Evolutionary conservation across 345 rosid species (phyloP).

Genomic region (Syzygium grande): DNA sequence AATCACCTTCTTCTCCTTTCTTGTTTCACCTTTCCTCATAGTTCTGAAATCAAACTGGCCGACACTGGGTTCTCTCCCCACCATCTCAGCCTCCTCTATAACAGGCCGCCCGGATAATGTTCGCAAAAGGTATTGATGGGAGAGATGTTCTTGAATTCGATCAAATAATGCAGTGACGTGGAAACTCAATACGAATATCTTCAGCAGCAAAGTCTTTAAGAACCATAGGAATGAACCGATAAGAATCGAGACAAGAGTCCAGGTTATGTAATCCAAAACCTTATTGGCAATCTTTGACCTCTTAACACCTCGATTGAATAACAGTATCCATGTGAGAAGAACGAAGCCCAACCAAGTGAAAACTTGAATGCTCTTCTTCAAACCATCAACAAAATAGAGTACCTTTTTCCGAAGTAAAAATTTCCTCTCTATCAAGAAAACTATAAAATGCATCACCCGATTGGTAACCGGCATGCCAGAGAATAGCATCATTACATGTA

Average conservation of each 20-base stretch:
- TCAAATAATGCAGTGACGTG: constrained; percentile 67
- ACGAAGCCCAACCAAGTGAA: constrained; percentile 61
- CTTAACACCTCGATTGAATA: constrained; percentile 34
- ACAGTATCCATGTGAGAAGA: constrained; percentile 54
- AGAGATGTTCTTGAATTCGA: constrained; percentile 71
- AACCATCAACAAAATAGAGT: constrained; percentile 82
- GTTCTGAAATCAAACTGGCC: constrained; percentile 47
- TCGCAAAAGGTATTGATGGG: constrained; percentile 64
- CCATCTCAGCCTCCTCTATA: constrained; percentile 50
- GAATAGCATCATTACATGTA: constrained; percentile 61
- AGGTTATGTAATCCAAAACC: constrained; percentile 37
- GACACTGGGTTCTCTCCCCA: constrained; percentile 30
- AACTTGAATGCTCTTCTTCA: constrained; percentile 73
- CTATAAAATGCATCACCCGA: constrained; percentile 68
- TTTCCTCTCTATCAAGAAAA: constrained; percentile 72
- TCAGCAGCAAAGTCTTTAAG: constrained; percentile 54
- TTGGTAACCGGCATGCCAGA: constrained; percentile 65
- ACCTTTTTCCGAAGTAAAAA: constrained; percentile 69
- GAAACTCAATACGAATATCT: constrained; percentile 67
- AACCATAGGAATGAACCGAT: constrained; percentile 62
- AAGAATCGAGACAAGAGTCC: constrained; percentile 54
- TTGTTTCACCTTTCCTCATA: constrained; percentile 28
- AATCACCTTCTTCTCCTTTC: constrained; percentile 40
- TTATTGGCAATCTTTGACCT: constrained; percentile 28
- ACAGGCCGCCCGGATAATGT: constrained; percentile 72